Conservation (phyloP, 2,329 filamentous ascomycete species). For the Trichoderma afroharzianum region DNA sequence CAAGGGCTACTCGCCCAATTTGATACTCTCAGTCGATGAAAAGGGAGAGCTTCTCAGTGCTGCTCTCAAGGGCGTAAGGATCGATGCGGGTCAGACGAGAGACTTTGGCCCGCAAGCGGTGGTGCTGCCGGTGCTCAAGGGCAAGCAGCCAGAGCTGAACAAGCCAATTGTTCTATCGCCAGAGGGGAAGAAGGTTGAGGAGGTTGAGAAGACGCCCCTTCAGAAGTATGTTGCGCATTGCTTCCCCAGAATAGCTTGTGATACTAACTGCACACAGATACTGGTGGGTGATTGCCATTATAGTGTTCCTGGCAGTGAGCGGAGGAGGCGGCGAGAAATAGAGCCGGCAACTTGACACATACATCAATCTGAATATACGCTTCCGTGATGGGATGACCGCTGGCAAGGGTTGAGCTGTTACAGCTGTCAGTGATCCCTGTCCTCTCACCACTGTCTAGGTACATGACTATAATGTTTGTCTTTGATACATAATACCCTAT, state of each 20-base stretch:
- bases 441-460: neutral
- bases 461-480: neutral
- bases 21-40: conserved; percentile 50
- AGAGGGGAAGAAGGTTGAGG: conserved; percentile 55
- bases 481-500: neutral
- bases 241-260: neutral
- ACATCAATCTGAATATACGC: neutral
- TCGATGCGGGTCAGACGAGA: conserved; percentile 62
- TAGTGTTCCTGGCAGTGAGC: conserved; percentile 50
- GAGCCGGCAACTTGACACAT: conserved; percentile 23
- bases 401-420: too few species aligned
- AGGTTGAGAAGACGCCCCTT: conserved; percentile 60
- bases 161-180: conserved; percentile 59
- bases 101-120: conserved; percentile 61
- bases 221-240: conserved; percentile 56
- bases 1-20: conserved; percentile 58
- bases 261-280: conserved; percentile 49
- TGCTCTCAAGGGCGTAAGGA: conserved; percentile 51
- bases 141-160: conserved; percentile 58
- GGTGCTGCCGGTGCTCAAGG: conserved; percentile 45
- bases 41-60: conserved; percentile 47
- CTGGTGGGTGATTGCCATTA: conserved; percentile 61
- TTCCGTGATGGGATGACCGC: neutral
- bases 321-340: conserved; percentile 50
- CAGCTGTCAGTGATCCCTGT: neutral